These are phyloP conservation scores for Arthrobotrys sinensis DNA, from an alignment of 2,329 filamentous ascomycete species.

Conservation along the genomic window DNA sequence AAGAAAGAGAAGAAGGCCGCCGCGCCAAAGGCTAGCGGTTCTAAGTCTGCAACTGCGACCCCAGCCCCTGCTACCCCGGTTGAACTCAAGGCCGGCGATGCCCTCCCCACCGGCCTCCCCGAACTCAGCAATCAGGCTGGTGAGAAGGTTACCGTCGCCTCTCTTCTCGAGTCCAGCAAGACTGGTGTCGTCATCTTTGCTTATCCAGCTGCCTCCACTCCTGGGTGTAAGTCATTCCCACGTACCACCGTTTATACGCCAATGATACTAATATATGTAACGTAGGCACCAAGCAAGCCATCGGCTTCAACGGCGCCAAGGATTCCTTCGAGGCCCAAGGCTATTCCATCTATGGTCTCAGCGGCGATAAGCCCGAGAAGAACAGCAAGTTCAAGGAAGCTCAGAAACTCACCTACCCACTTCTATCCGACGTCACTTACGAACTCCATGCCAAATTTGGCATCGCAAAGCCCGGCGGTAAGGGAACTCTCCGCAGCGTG, in stretches of 20 bases:
- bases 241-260: slow-evolving; percentile 3
- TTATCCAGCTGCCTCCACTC: slow-evolving; percentile 89
- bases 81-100: slow-evolving; percentile 62
- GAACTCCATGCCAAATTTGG: slow-evolving; percentile 87
- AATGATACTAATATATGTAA: slow-evolving; percentile 18
- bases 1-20: slow-evolving; percentile 60
- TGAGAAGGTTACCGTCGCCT: slow-evolving; percentile 81
- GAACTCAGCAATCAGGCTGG: slow-evolving; percentile 90
- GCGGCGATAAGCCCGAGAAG: slow-evolving; percentile 86
- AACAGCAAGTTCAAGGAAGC: slow-evolving; percentile 95
- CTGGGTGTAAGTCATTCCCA: slow-evolving; percentile 81
- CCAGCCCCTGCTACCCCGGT: slow-evolving; percentile 45
- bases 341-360: slow-evolving; percentile 90
- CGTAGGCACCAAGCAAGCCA: slow-evolving; percentile 92
- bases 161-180: slow-evolving; percentile 86
- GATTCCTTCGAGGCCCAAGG: slow-evolving; percentile 81
- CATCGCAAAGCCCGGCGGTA: slow-evolving; percentile 79
- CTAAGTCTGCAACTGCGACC: slow-evolving; percentile 57
- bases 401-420: slow-evolving; percentile 87
- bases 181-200: slow-evolving; percentile 92
- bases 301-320: slow-evolving; percentile 91
- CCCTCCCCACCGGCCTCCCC: slow-evolving; percentile 63
- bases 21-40: slow-evolving; percentile 56
- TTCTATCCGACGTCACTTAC: slow-evolving; percentile 84
- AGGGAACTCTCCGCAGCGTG: slow-evolving; percentile 86